Percentiles rank a stretch among this genome's conserved stretches.
Evolutionary conservation across 345 rosid genomes (phyloP).

Genomic region (Linum tenue): DNA sequence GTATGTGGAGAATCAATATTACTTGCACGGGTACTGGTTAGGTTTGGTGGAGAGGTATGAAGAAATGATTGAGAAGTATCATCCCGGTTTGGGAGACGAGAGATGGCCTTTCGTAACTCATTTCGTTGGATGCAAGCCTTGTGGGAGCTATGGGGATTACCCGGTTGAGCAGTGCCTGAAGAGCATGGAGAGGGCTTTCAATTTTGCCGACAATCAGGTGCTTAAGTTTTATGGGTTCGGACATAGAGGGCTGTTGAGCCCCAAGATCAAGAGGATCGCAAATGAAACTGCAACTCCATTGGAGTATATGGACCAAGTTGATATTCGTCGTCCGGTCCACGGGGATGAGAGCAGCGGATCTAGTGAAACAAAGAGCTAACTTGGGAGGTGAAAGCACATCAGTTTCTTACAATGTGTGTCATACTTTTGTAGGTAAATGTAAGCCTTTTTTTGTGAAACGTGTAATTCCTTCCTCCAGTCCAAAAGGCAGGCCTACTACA

Average conservation of each 20-base stretch:
- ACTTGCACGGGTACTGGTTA: conserved; percentile 14
- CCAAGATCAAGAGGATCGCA: conserved; percentile 1
- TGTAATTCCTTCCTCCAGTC: not conserved
- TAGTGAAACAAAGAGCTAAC: not conserved
- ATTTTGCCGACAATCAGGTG: conserved; percentile 20
- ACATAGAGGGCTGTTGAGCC: conserved; percentile 4
- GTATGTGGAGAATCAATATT: conserved; percentile 16
- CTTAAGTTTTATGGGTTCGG: conserved; percentile 16
- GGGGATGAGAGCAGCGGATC: not conserved
- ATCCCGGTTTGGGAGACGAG: conserved; percentile 7
- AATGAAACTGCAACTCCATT: conserved; percentile 3
- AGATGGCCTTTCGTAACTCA: conserved; percentile 17
- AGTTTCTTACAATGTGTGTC: not conserved
- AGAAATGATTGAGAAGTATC: conserved; percentile 10
- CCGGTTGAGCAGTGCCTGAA: conserved; percentile 12
- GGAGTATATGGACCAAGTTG: not conserved
- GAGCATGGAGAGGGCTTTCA: conserved; percentile 15
- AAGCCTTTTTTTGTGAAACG: not conserved
- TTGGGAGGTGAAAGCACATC: not conserved
- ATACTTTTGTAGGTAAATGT: not conserved
- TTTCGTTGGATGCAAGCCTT: conserved; percentile 20
- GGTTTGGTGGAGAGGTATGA: conserved; percentile 5
- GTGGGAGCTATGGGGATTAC: conserved; percentile 15
- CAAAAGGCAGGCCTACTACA: not conserved
- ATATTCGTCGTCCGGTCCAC: conserved; percentile 2